Conservation (phyloP, 768 basidiomycete genomes). For the Suillus clintonianus region DNA sequence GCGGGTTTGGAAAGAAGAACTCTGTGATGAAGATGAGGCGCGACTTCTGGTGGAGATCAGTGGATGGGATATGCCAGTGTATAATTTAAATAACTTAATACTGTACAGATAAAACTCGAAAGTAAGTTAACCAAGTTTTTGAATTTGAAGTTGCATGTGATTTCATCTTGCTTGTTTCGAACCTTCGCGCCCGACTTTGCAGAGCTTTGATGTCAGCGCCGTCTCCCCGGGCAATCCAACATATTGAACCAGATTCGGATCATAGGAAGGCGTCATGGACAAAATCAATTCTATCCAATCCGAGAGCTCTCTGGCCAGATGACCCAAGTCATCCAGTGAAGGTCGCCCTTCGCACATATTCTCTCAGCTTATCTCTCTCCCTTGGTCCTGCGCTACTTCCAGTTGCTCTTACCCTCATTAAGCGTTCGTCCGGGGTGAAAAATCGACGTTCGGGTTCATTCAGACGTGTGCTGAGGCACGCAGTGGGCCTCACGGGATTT, state of each 20-base stretch:
- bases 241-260: conserved; percentile 8
- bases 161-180: neutral
- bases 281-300: neutral
- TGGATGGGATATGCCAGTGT: neutral
- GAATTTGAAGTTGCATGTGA: neutral
- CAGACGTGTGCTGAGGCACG: conserved; percentile 48
- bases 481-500: conserved; percentile 64
- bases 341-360: conserved; percentile 67
- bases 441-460: conserved; percentile 8
- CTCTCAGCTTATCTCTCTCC: conserved; percentile 61
- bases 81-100: neutral
- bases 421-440: conserved; percentile 26
- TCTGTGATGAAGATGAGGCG: neutral
- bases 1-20: neutral
- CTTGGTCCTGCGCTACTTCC: conserved; percentile 68
- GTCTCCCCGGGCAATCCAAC: neutral
- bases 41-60: neutral
- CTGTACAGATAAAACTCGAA: neutral
- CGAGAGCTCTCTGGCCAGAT: conserved; percentile 18
- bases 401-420: conserved; percentile 41
- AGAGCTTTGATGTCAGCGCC: neutral
- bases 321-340: conserved; percentile 54
- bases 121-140: neutral
- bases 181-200: neutral
- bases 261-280: neutral